Evolutionary conservation across 1,284 basidiomycete genomes (phyloP).

Genomic region (Abortiporus biennis): DNA sequence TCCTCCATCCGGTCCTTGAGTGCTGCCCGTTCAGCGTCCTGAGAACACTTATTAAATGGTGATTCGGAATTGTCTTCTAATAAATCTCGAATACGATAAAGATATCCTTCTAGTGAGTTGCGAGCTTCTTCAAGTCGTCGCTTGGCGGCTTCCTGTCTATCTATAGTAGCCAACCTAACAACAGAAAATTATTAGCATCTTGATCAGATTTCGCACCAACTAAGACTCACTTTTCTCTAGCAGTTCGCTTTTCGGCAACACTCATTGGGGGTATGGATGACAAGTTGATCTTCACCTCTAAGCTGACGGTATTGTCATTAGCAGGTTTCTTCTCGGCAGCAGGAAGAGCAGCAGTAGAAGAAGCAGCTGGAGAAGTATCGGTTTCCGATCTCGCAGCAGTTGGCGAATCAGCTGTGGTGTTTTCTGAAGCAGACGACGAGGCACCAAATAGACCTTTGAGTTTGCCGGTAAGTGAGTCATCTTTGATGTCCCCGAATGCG

Average conservation of each 20-base stretch:
- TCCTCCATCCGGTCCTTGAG: slow-evolving; percentile 65
- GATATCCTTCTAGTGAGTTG: slow-evolving; percentile 88
- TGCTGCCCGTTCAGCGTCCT: slow-evolving; percentile 59
- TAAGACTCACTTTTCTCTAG: slow-evolving; percentile 59
- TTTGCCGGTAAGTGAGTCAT: slow-evolving; percentile 75
- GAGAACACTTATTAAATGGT: slow-evolving; percentile 79
- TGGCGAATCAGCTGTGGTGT: slow-evolving; percentile 9
- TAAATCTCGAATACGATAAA: slow-evolving; percentile 87
- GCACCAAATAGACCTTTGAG: slow-evolving; percentile 81
- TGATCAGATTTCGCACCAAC: neutral
- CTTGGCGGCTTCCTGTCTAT: slow-evolving; percentile 74
- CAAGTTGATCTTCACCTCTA: slow-evolving; percentile 60
- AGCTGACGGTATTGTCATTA: slow-evolving; percentile 45
- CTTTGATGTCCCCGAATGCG: slow-evolving; percentile 71
- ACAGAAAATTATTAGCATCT: neutral
- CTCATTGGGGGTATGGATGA: slow-evolving; percentile 68
- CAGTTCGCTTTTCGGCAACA: slow-evolving; percentile 62
- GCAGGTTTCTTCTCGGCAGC: slow-evolving; percentile 24
- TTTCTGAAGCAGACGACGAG: slow-evolving; percentile 19
- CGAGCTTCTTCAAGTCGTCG: slow-evolving; percentile 82
- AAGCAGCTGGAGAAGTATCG: slow-evolving; percentile 15
- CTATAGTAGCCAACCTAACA: slow-evolving; percentile 70
- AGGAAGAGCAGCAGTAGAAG: slow-evolving; percentile 17
- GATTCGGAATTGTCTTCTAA: slow-evolving; percentile 60
- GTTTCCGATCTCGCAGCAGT: slow-evolving; percentile 11